Percentiles rank a stretch among this genome's conserved stretches.
Conservation (phyloP, 305 asterid species). For the Coffea humblotiana region DNA sequence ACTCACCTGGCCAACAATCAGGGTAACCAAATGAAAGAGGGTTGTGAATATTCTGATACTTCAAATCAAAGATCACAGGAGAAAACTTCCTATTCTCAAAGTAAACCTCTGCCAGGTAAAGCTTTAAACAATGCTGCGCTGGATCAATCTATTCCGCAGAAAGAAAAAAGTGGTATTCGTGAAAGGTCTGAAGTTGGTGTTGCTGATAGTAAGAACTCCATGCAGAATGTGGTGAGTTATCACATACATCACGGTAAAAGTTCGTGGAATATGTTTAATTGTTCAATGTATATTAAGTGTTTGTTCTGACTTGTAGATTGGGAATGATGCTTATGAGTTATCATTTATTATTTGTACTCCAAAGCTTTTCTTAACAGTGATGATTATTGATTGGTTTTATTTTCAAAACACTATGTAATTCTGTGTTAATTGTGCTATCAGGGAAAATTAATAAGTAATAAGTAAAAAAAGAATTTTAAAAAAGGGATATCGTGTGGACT, state of each 20-base stretch:
- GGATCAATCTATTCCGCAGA: slow-evolving; percentile 43
- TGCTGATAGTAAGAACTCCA: slow-evolving; percentile 51
- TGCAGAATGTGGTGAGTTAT: slow-evolving; percentile 55
- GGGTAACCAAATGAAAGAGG: slow-evolving; percentile 45
- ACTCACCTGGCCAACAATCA: slow-evolving; percentile 43
- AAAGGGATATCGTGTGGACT: not conserved
- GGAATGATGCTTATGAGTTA: not conserved
- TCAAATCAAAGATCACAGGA: slow-evolving; percentile 51
- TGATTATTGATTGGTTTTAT: not conserved
- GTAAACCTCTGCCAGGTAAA: slow-evolving; percentile 55
- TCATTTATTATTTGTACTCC: not conserved
- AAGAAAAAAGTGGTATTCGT: slow-evolving; percentile 45
- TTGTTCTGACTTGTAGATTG: not conserved
- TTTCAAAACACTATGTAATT: not conserved
- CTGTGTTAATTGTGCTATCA: not conserved
- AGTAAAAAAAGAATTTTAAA: not conserved
- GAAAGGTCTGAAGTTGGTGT: slow-evolving; percentile 59
- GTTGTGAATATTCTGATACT: slow-evolving; percentile 41
- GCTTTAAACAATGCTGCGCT: slow-evolving; percentile 38
- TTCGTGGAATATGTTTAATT: slow-evolving; percentile 2
- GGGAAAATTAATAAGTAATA: not conserved
- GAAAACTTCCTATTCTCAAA: slow-evolving; percentile 35
- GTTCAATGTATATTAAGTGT: not conserved
- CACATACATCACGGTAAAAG: not conserved
- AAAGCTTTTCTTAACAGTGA: not conserved